These are phyloP conservation scores for Cenchrus fungigraminus DNA, from an alignment of 176 grass and related monocot genomes.

Conservation along the genomic window DNA sequence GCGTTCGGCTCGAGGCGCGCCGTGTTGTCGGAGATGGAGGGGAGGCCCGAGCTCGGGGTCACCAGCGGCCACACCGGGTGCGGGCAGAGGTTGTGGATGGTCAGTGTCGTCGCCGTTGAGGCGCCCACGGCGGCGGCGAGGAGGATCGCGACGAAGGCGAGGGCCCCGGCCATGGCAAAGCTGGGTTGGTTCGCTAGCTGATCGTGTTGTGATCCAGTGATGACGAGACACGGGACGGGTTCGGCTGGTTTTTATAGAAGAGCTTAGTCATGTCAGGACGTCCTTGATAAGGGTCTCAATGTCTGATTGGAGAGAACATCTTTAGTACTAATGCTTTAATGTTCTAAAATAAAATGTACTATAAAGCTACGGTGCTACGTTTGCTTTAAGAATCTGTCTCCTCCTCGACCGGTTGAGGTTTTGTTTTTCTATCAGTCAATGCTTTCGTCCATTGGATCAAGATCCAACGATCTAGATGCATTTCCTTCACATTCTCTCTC, in stretches of 20 bases:
- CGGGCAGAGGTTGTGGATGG: constrained; percentile 56
- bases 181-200: background rate
- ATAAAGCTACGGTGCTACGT: background rate
- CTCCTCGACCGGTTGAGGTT: too few relatives aligned
- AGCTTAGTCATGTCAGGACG: background rate
- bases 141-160: background rate
- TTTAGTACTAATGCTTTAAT: background rate
- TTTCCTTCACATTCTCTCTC: too few relatives aligned
- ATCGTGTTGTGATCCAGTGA: background rate
- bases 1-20: constrained; percentile 45
- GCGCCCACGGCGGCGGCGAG: background rate
- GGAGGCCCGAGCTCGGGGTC: constrained; percentile 47
- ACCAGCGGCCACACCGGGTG: constrained; percentile 55
- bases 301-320: background rate
- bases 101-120: constrained; percentile 44
- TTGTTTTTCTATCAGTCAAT: background rate
- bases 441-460: too few relatives aligned
- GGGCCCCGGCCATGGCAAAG: constrained; percentile 18
- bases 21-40: constrained; percentile 58
- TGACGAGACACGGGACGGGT: background rate
- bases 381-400: too few relatives aligned
- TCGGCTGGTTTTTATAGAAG: constrained; percentile 22
- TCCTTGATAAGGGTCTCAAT: background rate
- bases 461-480: too few relatives aligned
- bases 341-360: background rate